Base-by-base conservation (phyloP, 129 eudicot genomes). In the Apium graveolens region DNA sequence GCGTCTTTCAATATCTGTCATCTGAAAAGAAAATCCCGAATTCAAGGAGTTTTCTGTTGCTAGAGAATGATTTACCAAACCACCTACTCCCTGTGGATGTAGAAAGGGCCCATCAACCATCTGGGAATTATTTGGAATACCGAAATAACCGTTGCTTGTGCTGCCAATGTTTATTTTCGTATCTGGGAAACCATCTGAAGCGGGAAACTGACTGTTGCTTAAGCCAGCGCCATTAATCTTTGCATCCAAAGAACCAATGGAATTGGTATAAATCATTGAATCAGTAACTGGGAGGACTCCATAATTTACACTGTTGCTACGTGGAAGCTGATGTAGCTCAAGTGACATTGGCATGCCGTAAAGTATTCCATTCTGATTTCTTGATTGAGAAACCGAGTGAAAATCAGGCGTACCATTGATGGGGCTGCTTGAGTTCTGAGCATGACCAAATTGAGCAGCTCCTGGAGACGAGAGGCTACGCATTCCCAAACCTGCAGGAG, bases 291-390 rank as follows among this genome's bases (percentile, higher is more conserved):
- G 68, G 48, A 70, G 9, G 11, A 32, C 74, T 27, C 65, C 73
- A 42, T 73, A 27, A 73, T 73, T 73, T n/a, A 42, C 51, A 49
- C 46, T 66, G 7, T 69, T 57, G 27, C 20, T 79, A 37, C 39
- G 82, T 70, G 72, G 82, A 18, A 70, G 21, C 74, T 79, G 82
- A 79, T 79, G 69, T 20, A 34, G 32, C n/a, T 79, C 76, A 11
- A 35, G 26, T 31, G 82, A 79, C 69, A 70, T 70, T 11, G 82
- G 82, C 76, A 70, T 70, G 65, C 76, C 82, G 2, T 69, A 72
- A 48, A 79, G 77, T 44, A 77, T 60, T 32, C 80, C 72, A 39
- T 77, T 38, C 31, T 77, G 80, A 77, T 77, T 77, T 27, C 72
- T 73, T n/a, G 80, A 11, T 57, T 53, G 80, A 24, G 38, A 11